Base-by-base conservation (phyloP, 1,284 basidiomycete species). In the Ganoderma resinaceum region DNA sequence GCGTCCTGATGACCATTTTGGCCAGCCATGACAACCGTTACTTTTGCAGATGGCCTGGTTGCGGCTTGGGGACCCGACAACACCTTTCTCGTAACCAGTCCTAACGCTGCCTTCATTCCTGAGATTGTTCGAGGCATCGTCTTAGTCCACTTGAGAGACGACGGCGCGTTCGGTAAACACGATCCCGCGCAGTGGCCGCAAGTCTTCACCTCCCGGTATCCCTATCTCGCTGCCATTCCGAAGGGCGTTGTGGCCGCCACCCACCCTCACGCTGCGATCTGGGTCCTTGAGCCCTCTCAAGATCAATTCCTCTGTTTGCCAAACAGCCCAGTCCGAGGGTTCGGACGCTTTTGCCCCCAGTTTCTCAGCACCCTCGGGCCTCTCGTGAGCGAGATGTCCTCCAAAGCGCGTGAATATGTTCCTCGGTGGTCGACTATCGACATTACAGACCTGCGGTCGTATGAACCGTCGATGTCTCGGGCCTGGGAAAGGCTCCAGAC, bases 111-210 rank as follows among this genome's bases (percentile, higher is more conserved):
- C 12, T 55, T 31, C 29, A 20, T 62, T 3, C 61, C 61, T 14
- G 29, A 62, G 43, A 42, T 43, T 18, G 18, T 62, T 14, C 29
- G 33, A 8, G 61, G 61, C n/a, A 29, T 49, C 14, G 42, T 49
- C 26, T 20, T 12, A 11, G 61, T 62, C 12, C 20, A 7, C 42
- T 20, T 62, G 16, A 23, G 61, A 2, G n/a, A 40, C 40, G 61
- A 62, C 20, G 42, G 37, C 11, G 16, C 18, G 18, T 62, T 46
- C 43, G 61, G 61, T n/a, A 31, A 33, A n/a, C 20, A 49, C n/a
- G 61, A 62, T 23, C 61, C 61, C 16, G 33, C 43, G 14, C 43
- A 37, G 20, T 62, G 61, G 61, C 61, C 61, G 1, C 61, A 62
- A 49, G 20, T 29, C 20, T 62, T 62, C 43, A 23, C 43, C 7